Evolutionary conservation across 75 land plant genomes (phyloP).

Genomic region (Sequoia sempervirens): DNA sequence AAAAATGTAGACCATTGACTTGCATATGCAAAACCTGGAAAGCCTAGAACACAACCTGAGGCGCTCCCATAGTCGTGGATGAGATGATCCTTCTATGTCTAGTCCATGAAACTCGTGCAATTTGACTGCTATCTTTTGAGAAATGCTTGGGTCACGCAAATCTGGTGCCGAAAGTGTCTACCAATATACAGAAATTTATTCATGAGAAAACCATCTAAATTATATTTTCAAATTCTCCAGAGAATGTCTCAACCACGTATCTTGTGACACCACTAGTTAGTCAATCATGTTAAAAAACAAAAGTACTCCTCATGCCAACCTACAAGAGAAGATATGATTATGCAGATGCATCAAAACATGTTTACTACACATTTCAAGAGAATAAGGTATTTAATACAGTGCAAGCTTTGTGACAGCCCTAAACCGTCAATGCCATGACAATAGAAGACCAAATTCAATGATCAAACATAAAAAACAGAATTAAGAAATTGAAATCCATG

Average conservation of each 20-base stretch:
- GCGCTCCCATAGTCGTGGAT: constrained; percentile 37
- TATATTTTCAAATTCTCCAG: background rate
- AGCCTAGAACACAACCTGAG: constrained; percentile 20
- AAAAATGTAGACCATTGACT: background rate
- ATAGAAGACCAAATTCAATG: background rate
- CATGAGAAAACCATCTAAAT: background rate
- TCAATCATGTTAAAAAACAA: background rate
- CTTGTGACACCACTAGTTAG: background rate
- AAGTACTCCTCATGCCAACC: background rate
- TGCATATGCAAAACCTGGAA: background rate
- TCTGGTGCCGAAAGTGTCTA: constrained; percentile 39
- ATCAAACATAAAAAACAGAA: background rate
- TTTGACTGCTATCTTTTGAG: constrained; percentile 31
- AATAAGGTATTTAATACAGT: background rate
- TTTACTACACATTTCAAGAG: background rate
- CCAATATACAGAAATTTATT: background rate
- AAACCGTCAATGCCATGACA: background rate
- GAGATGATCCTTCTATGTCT: constrained; percentile 29
- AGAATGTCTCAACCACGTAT: background rate
- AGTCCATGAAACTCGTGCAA: constrained; percentile 34
- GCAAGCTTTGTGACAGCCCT: background rate
- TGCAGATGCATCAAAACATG: background rate
- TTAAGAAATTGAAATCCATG: background rate
- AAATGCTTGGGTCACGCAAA: constrained; percentile 31
- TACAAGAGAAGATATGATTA: background rate